Evolutionary conservation across 2,329 filamentous ascomycete species (phyloP).

Genomic region (Epichloe sibirici): DNA sequence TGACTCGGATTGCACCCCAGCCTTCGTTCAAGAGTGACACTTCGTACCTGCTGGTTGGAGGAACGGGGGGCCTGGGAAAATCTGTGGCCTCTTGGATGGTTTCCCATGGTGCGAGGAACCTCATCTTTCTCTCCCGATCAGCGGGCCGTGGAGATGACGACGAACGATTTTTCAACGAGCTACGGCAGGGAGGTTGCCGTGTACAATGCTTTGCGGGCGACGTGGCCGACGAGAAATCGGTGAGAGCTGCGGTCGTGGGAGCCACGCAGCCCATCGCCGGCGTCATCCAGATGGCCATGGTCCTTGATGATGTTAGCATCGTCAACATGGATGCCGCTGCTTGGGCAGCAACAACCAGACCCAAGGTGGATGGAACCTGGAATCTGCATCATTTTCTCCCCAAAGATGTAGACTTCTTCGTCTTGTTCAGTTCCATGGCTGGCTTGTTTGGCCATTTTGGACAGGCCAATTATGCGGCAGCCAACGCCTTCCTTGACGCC

Average conservation of each 20-base stretch:
- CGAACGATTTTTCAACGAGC: too few species aligned
- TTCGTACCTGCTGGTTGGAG: background rate
- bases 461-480: constrained; percentile 28
- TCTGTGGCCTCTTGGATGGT: too few species aligned
- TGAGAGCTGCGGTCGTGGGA: too few species aligned
- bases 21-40: constrained; percentile 15
- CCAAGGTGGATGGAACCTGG: constrained; percentile 22
- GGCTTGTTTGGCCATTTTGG: constrained; percentile 19
- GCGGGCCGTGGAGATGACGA: too few species aligned
- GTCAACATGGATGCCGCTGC: too few species aligned
- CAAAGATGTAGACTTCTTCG: constrained; percentile 23
- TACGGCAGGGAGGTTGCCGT: too few species aligned
- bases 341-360: too few species aligned
- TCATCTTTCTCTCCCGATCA: too few species aligned
- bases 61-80: background rate
- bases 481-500: constrained; percentile 27
- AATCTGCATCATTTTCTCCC: constrained; percentile 18
- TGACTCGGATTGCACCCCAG: constrained; percentile 11
- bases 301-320: constrained; percentile 5
- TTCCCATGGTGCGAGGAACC: too few species aligned
- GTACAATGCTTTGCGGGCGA: too few species aligned
- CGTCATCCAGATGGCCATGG: background rate
- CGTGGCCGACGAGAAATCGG: too few species aligned
- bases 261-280: too few species aligned
- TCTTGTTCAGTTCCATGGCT: constrained; percentile 20